These are phyloP conservation scores for Xylariales sp. DNA, from an alignment of 2,329 filamentous ascomycete species.

Conservation along the genomic window DNA sequence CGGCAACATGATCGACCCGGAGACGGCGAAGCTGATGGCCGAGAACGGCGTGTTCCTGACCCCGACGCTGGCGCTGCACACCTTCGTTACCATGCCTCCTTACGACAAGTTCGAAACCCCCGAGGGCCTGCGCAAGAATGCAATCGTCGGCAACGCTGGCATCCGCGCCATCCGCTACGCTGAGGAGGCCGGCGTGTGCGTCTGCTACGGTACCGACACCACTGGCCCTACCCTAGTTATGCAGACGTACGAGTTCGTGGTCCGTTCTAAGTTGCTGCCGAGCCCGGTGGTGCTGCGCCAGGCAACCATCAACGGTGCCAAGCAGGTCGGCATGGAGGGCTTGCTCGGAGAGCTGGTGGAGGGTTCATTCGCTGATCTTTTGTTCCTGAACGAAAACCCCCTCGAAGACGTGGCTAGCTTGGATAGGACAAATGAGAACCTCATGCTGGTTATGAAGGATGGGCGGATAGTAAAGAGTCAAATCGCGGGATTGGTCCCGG, in stretches of 20 bases:
- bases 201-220: conserved; percentile 49
- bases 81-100: not conserved
- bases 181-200: conserved; percentile 40
- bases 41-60: conserved; percentile 35
- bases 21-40: conserved; percentile 39
- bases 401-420: conserved; percentile 45
- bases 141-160: not conserved
- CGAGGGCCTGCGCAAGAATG: conserved; percentile 1
- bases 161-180: conserved; percentile 18
- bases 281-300: conserved; percentile 6
- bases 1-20: conserved; percentile 26
- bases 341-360: conserved; percentile 39
- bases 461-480: conserved; percentile 24
- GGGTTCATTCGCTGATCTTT: conserved; percentile 43
- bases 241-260: conserved; percentile 41
- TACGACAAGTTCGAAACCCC: conserved; percentile 1
- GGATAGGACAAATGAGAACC: conserved; percentile 35
- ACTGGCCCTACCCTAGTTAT: conserved; percentile 39
- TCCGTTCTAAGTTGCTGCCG: conserved; percentile 35
- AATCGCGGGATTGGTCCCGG: not conserved
- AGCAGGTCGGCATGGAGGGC: conserved; percentile 36
- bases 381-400: conserved; percentile 44
- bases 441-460: conserved; percentile 46
- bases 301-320: conserved; percentile 38
- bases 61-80: not conserved